Base-by-base conservation (phyloP, 352 stramenopile genomes). In the Phytophthora cactorum region DNA sequence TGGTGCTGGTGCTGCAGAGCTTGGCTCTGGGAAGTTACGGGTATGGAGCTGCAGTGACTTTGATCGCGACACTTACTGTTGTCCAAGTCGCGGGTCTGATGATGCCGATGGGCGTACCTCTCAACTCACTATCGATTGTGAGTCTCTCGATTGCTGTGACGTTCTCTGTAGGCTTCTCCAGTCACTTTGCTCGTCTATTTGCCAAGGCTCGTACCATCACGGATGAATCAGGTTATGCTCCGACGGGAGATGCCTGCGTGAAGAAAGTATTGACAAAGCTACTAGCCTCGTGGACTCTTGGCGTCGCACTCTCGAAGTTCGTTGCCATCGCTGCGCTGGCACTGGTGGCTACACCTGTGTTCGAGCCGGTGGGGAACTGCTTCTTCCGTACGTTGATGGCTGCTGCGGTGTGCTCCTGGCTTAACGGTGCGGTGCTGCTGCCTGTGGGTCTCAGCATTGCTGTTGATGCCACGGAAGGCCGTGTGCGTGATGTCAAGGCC, bases 121-220 rank as follows among this genome's bases (percentile, higher is more conserved):
- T 97, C 3, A 97, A 96, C 62, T 88, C 86, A 6, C 77, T 97
- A 12, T 91, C 86, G 31, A 82, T 95, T 28, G 83, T 95, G 38
- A 90, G 95, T 68, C 71, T 96, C 14, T 78, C 93, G 29, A 82
- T 91, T 46, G 87, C 82, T 27, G 66, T 90, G 7, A 87, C 79
- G 4, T 77, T 97, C 47, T 88, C 79, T 3, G 82, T 96, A 27
- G 86, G 93, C 38, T 95, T 95, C 52, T 91, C 79, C 22, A 77
- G 86, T 46, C 90, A 95, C 59, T 81, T 94, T 49, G 74, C 79
- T 14, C 75, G 78, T 31, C 79, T 84, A 29, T 97, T 96, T 64
- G 68, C 80, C 32, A 84, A 78, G 47, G 64, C 72, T 47, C 61
- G 67, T 44, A 75, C 32, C 0, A 47, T 73, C 25, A 74, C 31